phyloP scores from a whole-genome alignment of 768 basidiomycete species.

The Psilocybe sp. region DNA sequence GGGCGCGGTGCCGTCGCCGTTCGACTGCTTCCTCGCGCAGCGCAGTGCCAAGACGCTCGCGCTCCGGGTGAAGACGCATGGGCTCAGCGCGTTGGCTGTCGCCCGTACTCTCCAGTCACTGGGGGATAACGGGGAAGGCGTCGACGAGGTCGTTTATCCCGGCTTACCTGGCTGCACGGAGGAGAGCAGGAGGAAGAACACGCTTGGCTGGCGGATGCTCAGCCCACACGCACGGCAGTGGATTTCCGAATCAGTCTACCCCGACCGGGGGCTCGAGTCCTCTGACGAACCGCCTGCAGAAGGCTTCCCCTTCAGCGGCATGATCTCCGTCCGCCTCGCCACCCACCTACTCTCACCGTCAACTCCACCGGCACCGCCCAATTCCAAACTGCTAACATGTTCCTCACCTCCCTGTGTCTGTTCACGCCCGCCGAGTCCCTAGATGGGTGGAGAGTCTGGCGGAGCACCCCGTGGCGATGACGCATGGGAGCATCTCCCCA shows the following conservation, averaged over 20 bases:
- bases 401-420: conserved; percentile 61
- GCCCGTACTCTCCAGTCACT: conserved; percentile 72
- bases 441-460: conserved; percentile 93
- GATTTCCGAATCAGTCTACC: conserved; percentile 6
- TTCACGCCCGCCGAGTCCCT: conserved; percentile 86
- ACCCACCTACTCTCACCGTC: conserved; percentile 36
- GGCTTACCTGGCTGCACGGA: conserved; percentile 64
- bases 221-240: conserved; percentile 67
- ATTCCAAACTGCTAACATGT: conserved; percentile 50
- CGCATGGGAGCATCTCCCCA: conserved; percentile 74
- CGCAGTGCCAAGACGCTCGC: conserved; percentile 90
- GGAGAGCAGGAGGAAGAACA: conserved; percentile 38
- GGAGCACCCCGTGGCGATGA: conserved; percentile 87
- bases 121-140: conserved; percentile 44
- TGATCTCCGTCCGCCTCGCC: conserved; percentile 77
- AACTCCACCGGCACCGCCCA: no score
- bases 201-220: conserved; percentile 60
- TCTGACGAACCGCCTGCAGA: conserved; percentile 28
- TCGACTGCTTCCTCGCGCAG: no score
- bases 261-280: background rate
- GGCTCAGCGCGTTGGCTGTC: conserved; percentile 74
- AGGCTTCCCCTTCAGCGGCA: conserved; percentile 88
- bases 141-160: conserved; percentile 84
- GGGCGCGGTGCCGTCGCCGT: conserved; percentile 80
- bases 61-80: conserved; percentile 85